A percentile compares a stretch with the other conserved stretches of the same genome.
These are phyloP conservation scores for Aureobasidium sp. DNA, from an alignment of 2,329 filamentous ascomycete genomes.

Conservation along the genomic window DNA sequence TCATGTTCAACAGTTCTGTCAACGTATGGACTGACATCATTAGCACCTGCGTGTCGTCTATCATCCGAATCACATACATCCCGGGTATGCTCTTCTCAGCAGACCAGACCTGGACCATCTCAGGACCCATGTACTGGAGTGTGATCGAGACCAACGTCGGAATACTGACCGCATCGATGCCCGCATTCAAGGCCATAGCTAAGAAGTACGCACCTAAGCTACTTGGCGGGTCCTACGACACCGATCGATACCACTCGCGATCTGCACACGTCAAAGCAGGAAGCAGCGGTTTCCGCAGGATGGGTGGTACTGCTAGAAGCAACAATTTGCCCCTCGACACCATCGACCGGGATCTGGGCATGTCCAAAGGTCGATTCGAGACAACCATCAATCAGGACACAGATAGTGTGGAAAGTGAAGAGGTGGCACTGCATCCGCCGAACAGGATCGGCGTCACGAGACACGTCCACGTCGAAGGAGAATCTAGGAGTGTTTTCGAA, in stretches of 20 bases:
- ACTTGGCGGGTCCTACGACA: conserved; percentile 15
- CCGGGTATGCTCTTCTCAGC: conserved; percentile 5
- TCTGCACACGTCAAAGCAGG: background rate
- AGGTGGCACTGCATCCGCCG: conserved; percentile 1
- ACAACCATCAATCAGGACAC: background rate
- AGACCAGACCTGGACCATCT: background rate
- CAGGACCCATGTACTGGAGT: conserved; percentile 22
- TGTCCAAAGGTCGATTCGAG: background rate
- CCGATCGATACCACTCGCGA: background rate
- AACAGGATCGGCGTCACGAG: background rate
- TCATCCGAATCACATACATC: conserved; percentile 4
- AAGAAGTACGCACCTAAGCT: conserved; percentile 26
- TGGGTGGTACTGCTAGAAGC: background rate
- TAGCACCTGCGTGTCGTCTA: background rate
- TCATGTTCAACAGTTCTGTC: background rate
- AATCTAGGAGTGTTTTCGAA: background rate
- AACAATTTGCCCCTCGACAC: background rate
- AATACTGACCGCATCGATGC: conserved; percentile 30
- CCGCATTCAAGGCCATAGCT: conserved; percentile 29
- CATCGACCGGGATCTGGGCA: background rate
- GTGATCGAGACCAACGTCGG: conserved; percentile 28
- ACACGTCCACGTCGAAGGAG: conserved; percentile 3
- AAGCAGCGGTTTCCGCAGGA: background rate
- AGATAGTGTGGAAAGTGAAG: background rate
- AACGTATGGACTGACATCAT: background rate